Evolutionary conservation across 371 early-diverging fungal genomes (phyloP), one percentile per base, ranked within the genome.

Genomic region (Zychaea mexicana): DNA sequence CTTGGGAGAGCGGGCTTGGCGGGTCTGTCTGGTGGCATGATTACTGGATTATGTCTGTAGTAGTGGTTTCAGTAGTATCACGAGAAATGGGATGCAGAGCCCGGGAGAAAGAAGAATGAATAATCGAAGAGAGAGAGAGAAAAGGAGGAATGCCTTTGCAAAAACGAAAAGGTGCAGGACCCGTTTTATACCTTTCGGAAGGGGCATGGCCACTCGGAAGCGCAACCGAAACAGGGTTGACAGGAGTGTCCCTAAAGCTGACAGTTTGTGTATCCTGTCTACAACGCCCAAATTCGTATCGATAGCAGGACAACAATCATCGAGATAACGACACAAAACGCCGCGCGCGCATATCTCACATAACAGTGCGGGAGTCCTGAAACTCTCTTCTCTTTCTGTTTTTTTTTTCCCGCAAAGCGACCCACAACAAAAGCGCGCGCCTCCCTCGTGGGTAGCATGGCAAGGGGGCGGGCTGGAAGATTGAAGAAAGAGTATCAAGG

Each of bases 21-120:
- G 22, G 72, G 72, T 72, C 72, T 68, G 36, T 72, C 72, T 49
- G 72, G 72, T 57, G 72, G 72, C 72, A 72, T 72, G 24, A 31
- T 61, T 31, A 46, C n/a, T n/a, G n/a, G n/a, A n/a, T n/a, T n/a
- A n/a, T n/a, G n/a, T n/a, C n/a, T n/a, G n/a, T n/a, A n/a, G n/a
- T n/a, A n/a, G n/a, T n/a, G n/a, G n/a, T n/a, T n/a, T n/a, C n/a
- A n/a, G n/a, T n/a, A n/a, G n/a, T n/a, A n/a, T n/a, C n/a, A n/a
- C n/a, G n/a, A n/a, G n/a, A n/a, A n/a, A n/a, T n/a, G n/a, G n/a
- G n/a, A n/a, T n/a, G n/a, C n/a, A n/a, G n/a, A n/a, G n/a, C n/a
- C n/a, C n/a, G n/a, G n/a, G n/a, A n/a, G n/a, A n/a, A n/a, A n/a
- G n/a, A n/a, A n/a, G n/a, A n/a, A n/a, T n/a, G n/a, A n/a, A n/a